A percentile compares a stretch with the other conserved stretches of the same genome.
Evolutionary conservation across 768 basidiomycete species (phyloP).

Genomic region (Mycena vitilis): DNA sequence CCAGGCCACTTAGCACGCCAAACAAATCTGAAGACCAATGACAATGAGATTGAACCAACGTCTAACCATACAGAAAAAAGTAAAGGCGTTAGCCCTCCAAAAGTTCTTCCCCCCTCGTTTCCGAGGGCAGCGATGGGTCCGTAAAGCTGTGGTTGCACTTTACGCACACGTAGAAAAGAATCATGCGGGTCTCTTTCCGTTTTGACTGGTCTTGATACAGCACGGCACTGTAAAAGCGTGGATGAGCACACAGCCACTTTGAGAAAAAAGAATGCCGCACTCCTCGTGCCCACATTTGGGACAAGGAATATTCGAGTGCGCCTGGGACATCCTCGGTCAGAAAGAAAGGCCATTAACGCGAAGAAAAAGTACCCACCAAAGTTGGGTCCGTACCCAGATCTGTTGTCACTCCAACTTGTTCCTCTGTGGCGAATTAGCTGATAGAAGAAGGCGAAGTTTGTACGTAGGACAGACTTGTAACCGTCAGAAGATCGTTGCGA

Average conservation of each 20-base stretch:
- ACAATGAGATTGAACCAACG: too few relatives aligned
- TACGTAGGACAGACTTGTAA: constrained; percentile 74
- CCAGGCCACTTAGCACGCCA: too few relatives aligned
- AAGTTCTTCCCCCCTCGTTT: constrained; percentile 41
- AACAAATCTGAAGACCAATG: too few relatives aligned
- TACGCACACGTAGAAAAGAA: constrained; percentile 89
- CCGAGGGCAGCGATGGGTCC: constrained; percentile 71
- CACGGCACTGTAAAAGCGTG: constrained; percentile 76
- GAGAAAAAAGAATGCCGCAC: constrained; percentile 56
- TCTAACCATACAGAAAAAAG: neutral
- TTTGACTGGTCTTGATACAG: constrained; percentile 98
- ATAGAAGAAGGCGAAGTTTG: too few relatives aligned
- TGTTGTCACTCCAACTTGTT: constrained; percentile 91
- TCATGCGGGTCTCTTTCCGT: constrained; percentile 95
- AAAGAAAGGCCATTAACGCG: neutral
- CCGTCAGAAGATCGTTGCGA: constrained; percentile 90
- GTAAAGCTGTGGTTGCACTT: constrained; percentile 83
- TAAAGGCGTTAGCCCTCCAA: neutral
- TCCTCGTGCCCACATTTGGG: constrained; percentile 86
- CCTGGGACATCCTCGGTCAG: constrained; percentile 53
- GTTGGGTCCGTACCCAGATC: constrained; percentile 93
- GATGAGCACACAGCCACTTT: constrained; percentile 12
- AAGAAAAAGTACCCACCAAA: constrained; percentile 60
- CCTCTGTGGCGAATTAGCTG: constrained; percentile 59
- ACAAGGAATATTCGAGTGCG: constrained; percentile 86